Conservation (phyloP, 1,284 basidiomycete genomes). For the Ganoderma multipileum region DNA sequence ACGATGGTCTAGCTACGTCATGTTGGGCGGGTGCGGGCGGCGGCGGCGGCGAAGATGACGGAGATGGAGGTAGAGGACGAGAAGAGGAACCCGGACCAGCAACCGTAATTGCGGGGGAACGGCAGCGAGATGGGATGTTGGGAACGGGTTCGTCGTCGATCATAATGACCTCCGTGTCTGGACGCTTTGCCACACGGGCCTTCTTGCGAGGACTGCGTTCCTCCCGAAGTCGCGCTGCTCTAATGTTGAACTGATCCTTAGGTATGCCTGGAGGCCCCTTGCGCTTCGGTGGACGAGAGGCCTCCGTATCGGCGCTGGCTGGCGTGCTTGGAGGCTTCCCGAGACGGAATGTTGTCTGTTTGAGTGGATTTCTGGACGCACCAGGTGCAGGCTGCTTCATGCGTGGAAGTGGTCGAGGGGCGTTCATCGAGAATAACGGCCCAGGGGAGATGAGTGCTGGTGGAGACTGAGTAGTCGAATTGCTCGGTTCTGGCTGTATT, state of each 20-base stretch:
- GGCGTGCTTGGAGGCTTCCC: background rate
- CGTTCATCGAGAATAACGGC: background rate
- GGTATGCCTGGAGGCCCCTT: conserved; percentile 7
- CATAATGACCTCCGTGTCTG: background rate
- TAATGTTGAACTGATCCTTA: background rate
- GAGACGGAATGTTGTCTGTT: background rate
- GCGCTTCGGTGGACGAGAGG: conserved; percentile 4
- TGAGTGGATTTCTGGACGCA: no score
- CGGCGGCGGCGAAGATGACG: background rate
- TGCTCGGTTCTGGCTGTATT: background rate
- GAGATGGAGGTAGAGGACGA: background rate
- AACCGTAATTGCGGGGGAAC: background rate
- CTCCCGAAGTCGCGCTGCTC: background rate
- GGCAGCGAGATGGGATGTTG: background rate
- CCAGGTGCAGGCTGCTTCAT: background rate
- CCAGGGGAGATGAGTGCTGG: background rate
- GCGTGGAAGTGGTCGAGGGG: background rate
- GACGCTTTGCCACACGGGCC: background rate
- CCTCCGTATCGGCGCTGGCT: background rate
- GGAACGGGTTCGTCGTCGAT: conserved; percentile 2
- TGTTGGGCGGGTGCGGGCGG: no score
- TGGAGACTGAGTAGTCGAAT: background rate
- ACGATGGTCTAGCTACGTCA: background rate
- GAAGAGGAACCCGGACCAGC: background rate
- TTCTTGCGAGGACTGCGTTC: background rate